Evolutionary conservation across 2,329 filamentous ascomycete genomes (phyloP).

Genomic region (Elsinoe necatrix): DNA sequence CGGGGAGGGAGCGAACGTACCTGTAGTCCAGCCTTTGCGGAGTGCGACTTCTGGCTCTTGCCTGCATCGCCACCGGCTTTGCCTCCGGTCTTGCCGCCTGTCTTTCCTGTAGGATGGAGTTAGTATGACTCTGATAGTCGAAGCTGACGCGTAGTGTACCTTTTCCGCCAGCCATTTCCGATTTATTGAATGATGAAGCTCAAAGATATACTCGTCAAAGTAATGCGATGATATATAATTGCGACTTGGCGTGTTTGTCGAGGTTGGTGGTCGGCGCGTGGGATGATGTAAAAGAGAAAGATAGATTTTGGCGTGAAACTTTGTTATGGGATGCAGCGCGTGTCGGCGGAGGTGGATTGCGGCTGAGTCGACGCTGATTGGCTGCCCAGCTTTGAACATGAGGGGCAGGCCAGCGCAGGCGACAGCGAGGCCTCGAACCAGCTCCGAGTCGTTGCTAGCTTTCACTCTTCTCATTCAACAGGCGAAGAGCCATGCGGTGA

Average conservation of each 20-base stretch:
- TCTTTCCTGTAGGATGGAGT: slow-evolving; percentile 39
- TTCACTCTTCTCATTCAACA: too few relatives aligned
- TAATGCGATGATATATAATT: slow-evolving; percentile 15
- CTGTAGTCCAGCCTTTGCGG: slow-evolving; percentile 89
- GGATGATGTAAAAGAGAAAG: slow-evolving; percentile 12
- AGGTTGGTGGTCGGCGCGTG: slow-evolving; percentile 5
- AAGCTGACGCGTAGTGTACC: slow-evolving; percentile 61
- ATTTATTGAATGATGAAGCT: slow-evolving; percentile 15
- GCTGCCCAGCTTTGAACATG: background rate
- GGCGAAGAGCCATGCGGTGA: too few relatives aligned
- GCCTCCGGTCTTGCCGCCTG: slow-evolving; percentile 80
- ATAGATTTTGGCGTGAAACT: slow-evolving; percentile 10
- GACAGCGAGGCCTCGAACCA: background rate
- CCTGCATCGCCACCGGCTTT: slow-evolving; percentile 63
- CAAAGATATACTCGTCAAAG: background rate
- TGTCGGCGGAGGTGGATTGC: background rate
- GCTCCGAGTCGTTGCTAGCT: background rate
- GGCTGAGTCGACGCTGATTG: slow-evolving; percentile 12
- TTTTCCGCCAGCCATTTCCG: slow-evolving; percentile 73
- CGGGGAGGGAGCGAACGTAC: slow-evolving; percentile 48
- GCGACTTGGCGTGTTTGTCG: slow-evolving; percentile 16
- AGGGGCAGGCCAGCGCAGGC: background rate
- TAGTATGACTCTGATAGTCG: slow-evolving; percentile 20
- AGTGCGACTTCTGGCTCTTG: slow-evolving; percentile 90
- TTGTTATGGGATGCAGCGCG: slow-evolving; percentile 9